Evolutionary conservation across 1,284 basidiomycete species (phyloP).

Genomic region (Neonothopanus nambi): DNA sequence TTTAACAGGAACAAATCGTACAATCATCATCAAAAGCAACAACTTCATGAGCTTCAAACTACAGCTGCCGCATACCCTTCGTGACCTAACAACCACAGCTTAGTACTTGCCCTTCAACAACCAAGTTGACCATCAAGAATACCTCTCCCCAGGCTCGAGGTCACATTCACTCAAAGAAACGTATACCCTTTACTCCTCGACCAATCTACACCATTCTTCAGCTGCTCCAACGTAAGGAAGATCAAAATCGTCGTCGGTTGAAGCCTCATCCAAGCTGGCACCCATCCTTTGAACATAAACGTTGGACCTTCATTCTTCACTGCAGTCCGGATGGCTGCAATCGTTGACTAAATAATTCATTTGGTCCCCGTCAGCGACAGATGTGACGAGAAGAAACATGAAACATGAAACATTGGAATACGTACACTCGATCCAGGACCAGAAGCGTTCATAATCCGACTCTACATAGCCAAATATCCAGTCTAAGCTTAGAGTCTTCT

Average conservation of each 20-base stretch:
- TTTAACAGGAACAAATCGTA: too few relatives aligned
- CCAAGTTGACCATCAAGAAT: too few relatives aligned
- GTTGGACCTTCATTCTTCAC: slow-evolving; percentile 79
- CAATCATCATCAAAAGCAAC: too few relatives aligned
- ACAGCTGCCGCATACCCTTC: too few relatives aligned
- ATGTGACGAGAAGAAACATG: background rate
- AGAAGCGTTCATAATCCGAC: slow-evolving; percentile 86
- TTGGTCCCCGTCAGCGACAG: too few relatives aligned
- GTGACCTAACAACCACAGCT: too few relatives aligned
- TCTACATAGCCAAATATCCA: slow-evolving; percentile 39
- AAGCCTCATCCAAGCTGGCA: slow-evolving; percentile 82
- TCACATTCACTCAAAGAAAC: slow-evolving; percentile 1
- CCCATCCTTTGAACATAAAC: slow-evolving; percentile 94
- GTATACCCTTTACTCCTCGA: slow-evolving; percentile 29
- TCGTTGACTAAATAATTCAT: slow-evolving; percentile 66
- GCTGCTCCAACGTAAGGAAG: slow-evolving; percentile 81
- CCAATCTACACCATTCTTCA: slow-evolving; percentile 66
- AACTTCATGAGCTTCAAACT: too few relatives aligned
- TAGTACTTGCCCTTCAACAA: too few relatives aligned
- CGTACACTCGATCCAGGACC: slow-evolving; percentile 73
- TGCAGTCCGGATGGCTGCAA: slow-evolving; percentile 70
- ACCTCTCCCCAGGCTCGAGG: too few relatives aligned
- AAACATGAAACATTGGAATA: slow-evolving; percentile 14
- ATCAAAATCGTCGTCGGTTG: slow-evolving; percentile 86
- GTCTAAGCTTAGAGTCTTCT: too few relatives aligned